Evolutionary conservation across 176 grass and related monocot species (phyloP), one percentile per base, ranked within the genome.

Genomic region (Musa schizocarpa): DNA sequence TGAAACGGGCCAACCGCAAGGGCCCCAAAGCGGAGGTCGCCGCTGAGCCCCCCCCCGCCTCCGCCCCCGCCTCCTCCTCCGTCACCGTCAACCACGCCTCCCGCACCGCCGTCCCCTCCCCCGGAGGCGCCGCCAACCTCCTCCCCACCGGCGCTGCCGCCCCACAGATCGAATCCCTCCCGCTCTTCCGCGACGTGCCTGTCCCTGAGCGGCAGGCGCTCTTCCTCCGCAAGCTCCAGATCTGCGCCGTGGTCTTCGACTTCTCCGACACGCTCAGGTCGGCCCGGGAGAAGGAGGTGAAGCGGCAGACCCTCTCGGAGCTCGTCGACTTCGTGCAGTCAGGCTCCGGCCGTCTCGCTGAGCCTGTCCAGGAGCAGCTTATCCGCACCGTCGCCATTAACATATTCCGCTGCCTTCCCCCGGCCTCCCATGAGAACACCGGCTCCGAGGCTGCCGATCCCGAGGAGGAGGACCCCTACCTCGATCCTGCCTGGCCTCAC

Each of bases 281-380:
- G 63, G 21, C 63, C 63, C 63, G 63, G 9, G 63, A 65, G 23
- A 65, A 65, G 63, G 63, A 65, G 10, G 21, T 27, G 63, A 65
- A 65, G 63, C 23, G 63, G 11, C 26, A 43, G 65, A 16, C 24
- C 25, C 2, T 68, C 17, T 43, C 27, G 24, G 65, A 68, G 24
- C 65, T 68, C 13, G 65, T 68, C 24, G 65, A 68, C 27, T 68
- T 68, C 25, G 27, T 68, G 24, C 65, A 68, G 27, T 68, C 65
- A 10, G 65, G 65, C 65, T 68, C 25, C 3, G 65, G 24, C 12
- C 65, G 65, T 12, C 24, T 68, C 65, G 20, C 65, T 3, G 65
- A 68, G 25, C 65, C 3, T 24, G 26, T 68, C 10, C 65, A 68
- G 13, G 65, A 68, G 65, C 13, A 68, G 65, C 65, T 68, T 3